These are phyloP conservation scores for Arabis hirsuta DNA, from an alignment of 345 rosid species.

Conservation along the genomic window DNA sequence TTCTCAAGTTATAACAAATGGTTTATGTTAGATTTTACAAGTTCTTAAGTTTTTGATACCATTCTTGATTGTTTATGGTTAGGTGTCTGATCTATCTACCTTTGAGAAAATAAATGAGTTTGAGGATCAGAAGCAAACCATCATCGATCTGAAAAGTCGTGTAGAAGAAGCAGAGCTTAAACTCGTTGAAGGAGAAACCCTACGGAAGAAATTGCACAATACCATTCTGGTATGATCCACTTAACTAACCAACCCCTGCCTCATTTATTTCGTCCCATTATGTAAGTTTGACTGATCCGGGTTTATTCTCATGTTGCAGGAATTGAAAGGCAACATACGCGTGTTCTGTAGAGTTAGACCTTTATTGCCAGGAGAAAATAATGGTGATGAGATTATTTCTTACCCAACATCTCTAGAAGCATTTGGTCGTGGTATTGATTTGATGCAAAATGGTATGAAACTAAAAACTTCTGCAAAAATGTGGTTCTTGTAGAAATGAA, in stretches of 20 bases:
- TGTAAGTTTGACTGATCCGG: slow-evolving; percentile 30
- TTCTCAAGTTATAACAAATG: slow-evolving; percentile 10
- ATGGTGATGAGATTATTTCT: slow-evolving; percentile 54
- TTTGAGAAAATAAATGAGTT: slow-evolving; percentile 76
- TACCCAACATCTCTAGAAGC: slow-evolving; percentile 78
- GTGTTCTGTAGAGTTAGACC: slow-evolving; percentile 99
- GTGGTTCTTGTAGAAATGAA: background rate
- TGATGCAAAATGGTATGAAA: slow-evolving; percentile 71
- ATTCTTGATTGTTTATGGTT: slow-evolving; percentile 31
- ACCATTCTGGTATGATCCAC: slow-evolving; percentile 57
- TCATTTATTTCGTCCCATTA: background rate
- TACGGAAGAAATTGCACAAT: slow-evolving; percentile 92
- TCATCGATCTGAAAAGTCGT: slow-evolving; percentile 63
- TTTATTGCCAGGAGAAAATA: slow-evolving; percentile 68
- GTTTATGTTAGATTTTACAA: background rate
- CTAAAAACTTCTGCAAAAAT: background rate
- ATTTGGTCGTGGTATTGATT: slow-evolving; percentile 80
- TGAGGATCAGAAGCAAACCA: slow-evolving; percentile 72
- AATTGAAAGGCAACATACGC: slow-evolving; percentile 94
- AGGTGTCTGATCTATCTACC: slow-evolving; percentile 80
- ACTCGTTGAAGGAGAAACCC: slow-evolving; percentile 87
- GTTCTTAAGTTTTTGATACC: background rate
- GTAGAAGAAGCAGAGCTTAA: slow-evolving; percentile 87
- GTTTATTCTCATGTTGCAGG: slow-evolving; percentile 55
- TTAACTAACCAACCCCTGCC: background rate